A percentile compares a stretch with the other conserved stretches of the same genome.
Evolutionary conservation across 768 basidiomycete species (phyloP).

Genomic region (Termitomyces sp.): DNA sequence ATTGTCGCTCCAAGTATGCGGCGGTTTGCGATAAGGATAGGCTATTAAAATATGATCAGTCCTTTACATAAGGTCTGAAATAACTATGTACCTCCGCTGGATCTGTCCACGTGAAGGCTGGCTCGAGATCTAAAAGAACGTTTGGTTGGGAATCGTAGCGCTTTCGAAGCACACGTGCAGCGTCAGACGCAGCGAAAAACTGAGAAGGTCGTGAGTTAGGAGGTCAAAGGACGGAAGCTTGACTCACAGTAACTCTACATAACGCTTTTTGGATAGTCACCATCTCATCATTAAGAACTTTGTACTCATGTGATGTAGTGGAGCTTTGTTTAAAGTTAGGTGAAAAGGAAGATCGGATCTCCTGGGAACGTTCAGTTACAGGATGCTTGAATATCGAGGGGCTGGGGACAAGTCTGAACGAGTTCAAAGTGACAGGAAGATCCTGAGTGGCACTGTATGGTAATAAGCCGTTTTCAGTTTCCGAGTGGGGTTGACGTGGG

Average conservation of each 20-base stretch:
- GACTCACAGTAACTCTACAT: conserved; percentile 38
- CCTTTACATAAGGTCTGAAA: background rate
- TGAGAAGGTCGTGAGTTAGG: conserved; percentile 19
- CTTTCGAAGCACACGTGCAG: conserved; percentile 32
- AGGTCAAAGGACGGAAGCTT: background rate
- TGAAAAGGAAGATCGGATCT: background rate
- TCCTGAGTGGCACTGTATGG: background rate
- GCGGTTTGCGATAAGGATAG: conserved; percentile 25
- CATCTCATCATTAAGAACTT: conserved; percentile 28
- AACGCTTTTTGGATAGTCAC: conserved; percentile 33
- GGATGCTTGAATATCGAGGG: conserved; percentile 26
- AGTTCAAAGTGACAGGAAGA: background rate
- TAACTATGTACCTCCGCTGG: conserved; percentile 40
- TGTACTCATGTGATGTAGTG: conserved; percentile 22
- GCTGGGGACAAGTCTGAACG: conserved; percentile 6
- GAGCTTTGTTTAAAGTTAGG: conserved; percentile 5
- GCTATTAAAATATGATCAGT: conserved; percentile 14
- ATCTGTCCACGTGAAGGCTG: conserved; percentile 46
- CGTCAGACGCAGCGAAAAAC: conserved; percentile 38
- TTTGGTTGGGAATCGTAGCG: conserved; percentile 34
- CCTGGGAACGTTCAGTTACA: conserved; percentile 19
- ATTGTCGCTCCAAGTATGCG: conserved; percentile 31
- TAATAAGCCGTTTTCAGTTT: background rate
- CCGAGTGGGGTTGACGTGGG: background rate
- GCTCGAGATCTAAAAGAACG: conserved; percentile 31